Evolutionary conservation across 2,329 filamentous ascomycete species (phyloP).

Genomic region (Paecilomyces formosus): DNA sequence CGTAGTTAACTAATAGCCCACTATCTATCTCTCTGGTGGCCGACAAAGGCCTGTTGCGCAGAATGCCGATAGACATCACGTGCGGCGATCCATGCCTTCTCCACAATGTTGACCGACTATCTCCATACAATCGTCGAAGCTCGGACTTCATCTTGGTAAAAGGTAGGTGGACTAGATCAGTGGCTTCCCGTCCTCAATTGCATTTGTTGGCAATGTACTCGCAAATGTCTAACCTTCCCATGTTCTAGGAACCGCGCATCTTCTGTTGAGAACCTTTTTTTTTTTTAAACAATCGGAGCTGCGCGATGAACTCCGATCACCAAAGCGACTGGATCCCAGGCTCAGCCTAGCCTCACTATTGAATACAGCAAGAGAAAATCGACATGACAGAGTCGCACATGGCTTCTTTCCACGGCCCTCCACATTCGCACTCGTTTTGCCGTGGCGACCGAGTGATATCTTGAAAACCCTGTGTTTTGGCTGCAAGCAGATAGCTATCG

Average conservation of each 20-base stretch:
- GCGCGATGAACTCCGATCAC: neutral
- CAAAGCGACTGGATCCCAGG: neutral
- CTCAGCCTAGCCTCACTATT: neutral
- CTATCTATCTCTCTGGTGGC: neutral
- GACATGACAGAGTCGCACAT: neutral
- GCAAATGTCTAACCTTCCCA: neutral
- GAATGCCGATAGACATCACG: neutral
- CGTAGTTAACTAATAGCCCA: neutral
- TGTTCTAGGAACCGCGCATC: neutral
- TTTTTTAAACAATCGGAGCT: neutral
- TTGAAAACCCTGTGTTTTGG: neutral
- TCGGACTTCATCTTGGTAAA: neutral
- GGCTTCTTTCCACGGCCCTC: neutral
- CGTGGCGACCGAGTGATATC: neutral
- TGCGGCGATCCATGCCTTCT: neutral
- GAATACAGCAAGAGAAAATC: neutral
- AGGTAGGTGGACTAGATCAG: neutral
- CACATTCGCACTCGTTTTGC: neutral
- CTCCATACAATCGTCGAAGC: neutral
- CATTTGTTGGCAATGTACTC: neutral
- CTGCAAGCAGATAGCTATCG: too few species aligned
- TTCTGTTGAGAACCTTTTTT: neutral
- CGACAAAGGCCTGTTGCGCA: neutral
- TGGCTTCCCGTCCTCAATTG: neutral
- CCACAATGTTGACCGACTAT: neutral